These are phyloP conservation scores for Sarocladium oryzae DNA, from an alignment of 2,329 filamentous ascomycete genomes.

Conservation along the genomic window DNA sequence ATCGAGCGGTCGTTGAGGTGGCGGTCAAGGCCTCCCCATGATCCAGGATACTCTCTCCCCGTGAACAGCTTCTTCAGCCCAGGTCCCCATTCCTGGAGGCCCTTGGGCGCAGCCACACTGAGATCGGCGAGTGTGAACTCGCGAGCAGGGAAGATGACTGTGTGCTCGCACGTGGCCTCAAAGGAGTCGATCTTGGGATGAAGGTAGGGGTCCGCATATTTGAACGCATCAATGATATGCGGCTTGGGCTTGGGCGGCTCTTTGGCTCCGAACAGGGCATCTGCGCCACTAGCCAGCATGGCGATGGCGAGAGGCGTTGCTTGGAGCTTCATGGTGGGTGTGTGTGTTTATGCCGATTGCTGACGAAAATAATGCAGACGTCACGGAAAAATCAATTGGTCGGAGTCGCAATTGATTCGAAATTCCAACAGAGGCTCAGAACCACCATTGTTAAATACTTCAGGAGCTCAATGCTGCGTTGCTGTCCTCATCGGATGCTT, in stretches of 20 bases:
- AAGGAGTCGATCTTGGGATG: slow-evolving; percentile 23
- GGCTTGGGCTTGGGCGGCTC: slow-evolving; percentile 22
- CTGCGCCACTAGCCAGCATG: slow-evolving; percentile 15
- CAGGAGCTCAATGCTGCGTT: slow-evolving; percentile 12
- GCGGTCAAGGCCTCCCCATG: slow-evolving; percentile 45
- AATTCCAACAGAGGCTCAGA: background rate
- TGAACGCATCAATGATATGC: slow-evolving; percentile 31
- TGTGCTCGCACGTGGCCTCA: slow-evolving; percentile 27
- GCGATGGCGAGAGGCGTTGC: slow-evolving; percentile 11
- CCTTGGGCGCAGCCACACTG: slow-evolving; percentile 27
- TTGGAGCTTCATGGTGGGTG: slow-evolving; percentile 18
- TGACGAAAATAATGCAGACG: background rate
- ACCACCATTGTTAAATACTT: slow-evolving; percentile 9
- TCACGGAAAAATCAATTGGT: background rate
- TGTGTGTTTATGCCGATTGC: background rate
- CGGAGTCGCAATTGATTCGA: background rate
- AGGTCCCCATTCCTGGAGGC: slow-evolving; percentile 31
- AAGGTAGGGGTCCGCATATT: slow-evolving; percentile 35
- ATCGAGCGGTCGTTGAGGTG: slow-evolving; percentile 43
- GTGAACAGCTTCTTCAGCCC: slow-evolving; percentile 35
- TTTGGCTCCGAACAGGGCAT: slow-evolving; percentile 21
- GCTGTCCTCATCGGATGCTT: slow-evolving; percentile 26
- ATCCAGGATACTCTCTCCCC: slow-evolving; percentile 40
- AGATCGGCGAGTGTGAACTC: slow-evolving; percentile 40
- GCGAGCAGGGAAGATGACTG: slow-evolving; percentile 27